These are phyloP conservation scores for Macrophomina tecta DNA, from an alignment of 2,329 filamentous ascomycete genomes.

Conservation along the genomic window DNA sequence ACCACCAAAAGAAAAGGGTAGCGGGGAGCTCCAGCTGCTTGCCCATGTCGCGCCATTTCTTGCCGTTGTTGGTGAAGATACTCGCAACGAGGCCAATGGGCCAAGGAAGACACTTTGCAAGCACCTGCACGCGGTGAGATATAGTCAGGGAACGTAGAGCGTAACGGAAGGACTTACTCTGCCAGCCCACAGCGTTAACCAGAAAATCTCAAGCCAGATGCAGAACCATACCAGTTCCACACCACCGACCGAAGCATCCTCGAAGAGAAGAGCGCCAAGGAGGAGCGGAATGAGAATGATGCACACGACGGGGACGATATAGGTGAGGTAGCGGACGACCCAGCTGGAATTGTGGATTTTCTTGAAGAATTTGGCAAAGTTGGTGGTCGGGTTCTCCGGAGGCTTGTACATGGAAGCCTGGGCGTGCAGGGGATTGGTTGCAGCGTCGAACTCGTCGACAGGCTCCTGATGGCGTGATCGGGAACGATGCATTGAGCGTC, in stretches of 20 bases:
- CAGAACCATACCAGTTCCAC: conserved; percentile 88
- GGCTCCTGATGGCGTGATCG: conserved; percentile 62
- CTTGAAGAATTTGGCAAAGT: conserved; percentile 69
- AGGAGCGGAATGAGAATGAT: conserved; percentile 72
- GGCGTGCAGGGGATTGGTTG: conserved; percentile 73
- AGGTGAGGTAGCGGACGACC: conserved; percentile 72
- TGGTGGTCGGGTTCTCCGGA: conserved; percentile 66
- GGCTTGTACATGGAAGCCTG: conserved; percentile 69
- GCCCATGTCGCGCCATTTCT: conserved; percentile 92
- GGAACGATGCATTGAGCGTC: conserved; percentile 56
- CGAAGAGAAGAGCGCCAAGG: conserved; percentile 65
- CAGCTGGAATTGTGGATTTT: conserved; percentile 69
- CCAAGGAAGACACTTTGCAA: conserved; percentile 69
- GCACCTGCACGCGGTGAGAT: conserved; percentile 50
- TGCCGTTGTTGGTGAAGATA: conserved; percentile 82
- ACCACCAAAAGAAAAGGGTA: conserved; percentile 89
- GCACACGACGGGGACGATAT: conserved; percentile 69
- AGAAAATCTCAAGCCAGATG: conserved; percentile 93
- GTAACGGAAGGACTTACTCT: conserved; percentile 46
- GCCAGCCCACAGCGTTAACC: conserved; percentile 87
- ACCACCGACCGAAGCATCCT: conserved; percentile 70
- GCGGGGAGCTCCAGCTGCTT: conserved; percentile 83
- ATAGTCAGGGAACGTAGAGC: not conserved
- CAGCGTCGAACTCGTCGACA: conserved; percentile 70
- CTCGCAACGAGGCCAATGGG: conserved; percentile 69